Conservation (phyloP, 1,284 basidiomycete genomes). For the Malassezia vespertilionis region DNA sequence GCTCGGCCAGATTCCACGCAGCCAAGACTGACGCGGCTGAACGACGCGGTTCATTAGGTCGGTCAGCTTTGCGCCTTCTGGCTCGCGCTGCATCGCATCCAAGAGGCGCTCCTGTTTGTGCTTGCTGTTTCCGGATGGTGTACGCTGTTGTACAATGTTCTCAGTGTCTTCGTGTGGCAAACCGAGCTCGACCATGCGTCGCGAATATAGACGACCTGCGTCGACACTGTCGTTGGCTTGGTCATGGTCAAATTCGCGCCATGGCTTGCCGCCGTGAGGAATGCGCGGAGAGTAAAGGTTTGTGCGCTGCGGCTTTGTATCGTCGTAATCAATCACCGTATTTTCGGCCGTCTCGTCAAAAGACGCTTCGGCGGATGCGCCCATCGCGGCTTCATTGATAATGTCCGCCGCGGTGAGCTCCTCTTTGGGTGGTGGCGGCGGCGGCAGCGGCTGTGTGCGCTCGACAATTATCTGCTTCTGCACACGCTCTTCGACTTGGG, state of each 20-base stretch:
- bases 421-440: too few relatives aligned
- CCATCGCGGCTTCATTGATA: too few relatives aligned
- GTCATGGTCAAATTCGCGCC: conserved; percentile 3
- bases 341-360: conserved; percentile 2
- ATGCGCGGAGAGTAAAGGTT: neutral
- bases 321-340: conserved; percentile 13
- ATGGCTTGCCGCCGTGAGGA: neutral
- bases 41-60: conserved; percentile 19
- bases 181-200: neutral
- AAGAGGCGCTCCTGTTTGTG: conserved; percentile 16
- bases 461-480: too few relatives aligned
- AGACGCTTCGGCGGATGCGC: too few relatives aligned
- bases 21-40: conserved; percentile 14
- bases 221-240: conserved; percentile 1
- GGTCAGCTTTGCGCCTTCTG: conserved; percentile 11
- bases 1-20: conserved; percentile 9
- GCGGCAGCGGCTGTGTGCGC: too few relatives aligned
- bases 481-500: too few relatives aligned
- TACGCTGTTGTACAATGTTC: neutral
- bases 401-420: too few relatives aligned
- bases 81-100: conserved; percentile 8
- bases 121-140: neutral
- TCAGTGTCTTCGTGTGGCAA: neutral
- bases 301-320: neutral
- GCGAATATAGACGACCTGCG: neutral